Percentiles rank a stretch among this genome's conserved stretches.
These are phyloP conservation scores for Candida sp. DNA, from an alignment of 1,139 yeast species.

Conservation along the genomic window DNA sequence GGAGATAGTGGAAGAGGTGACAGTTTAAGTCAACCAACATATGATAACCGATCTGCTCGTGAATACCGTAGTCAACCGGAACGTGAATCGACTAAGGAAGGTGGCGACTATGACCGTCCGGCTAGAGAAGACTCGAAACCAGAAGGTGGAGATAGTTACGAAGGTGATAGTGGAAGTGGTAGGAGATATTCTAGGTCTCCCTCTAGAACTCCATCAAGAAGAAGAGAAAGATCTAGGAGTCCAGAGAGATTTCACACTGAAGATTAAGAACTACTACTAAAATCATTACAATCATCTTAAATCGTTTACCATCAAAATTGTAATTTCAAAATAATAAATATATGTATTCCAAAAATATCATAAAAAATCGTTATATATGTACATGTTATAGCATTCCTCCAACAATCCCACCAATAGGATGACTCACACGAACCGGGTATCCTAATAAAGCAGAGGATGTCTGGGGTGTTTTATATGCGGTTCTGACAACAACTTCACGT, in stretches of 20 bases:
- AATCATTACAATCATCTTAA: too few relatives aligned
- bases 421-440: neutral
- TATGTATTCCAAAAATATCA: neutral
- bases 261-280: too few relatives aligned
- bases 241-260: constrained; percentile 25
- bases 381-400: neutral
- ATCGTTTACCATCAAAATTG: too few relatives aligned
- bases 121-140: constrained; percentile 3
- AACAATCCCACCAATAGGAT: neutral
- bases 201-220: constrained; percentile 34
- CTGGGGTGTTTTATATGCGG: constrained; percentile 12
- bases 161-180: constrained; percentile 4
- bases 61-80: constrained; percentile 14
- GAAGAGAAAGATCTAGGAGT: constrained; percentile 40
- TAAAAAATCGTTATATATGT: neutral
- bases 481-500: constrained; percentile 29
- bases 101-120: constrained; percentile 11
- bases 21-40: constrained; percentile 16
- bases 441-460: neutral
- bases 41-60: constrained; percentile 14
- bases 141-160: constrained; percentile 10
- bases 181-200: constrained; percentile 38
- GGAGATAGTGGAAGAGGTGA: constrained; percentile 10
- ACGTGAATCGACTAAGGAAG: constrained; percentile 13
- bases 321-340: neutral